These are phyloP conservation scores for Garcileccinum viscosum DNA, from an alignment of 1,284 basidiomycete genomes.

Conservation along the genomic window DNA sequence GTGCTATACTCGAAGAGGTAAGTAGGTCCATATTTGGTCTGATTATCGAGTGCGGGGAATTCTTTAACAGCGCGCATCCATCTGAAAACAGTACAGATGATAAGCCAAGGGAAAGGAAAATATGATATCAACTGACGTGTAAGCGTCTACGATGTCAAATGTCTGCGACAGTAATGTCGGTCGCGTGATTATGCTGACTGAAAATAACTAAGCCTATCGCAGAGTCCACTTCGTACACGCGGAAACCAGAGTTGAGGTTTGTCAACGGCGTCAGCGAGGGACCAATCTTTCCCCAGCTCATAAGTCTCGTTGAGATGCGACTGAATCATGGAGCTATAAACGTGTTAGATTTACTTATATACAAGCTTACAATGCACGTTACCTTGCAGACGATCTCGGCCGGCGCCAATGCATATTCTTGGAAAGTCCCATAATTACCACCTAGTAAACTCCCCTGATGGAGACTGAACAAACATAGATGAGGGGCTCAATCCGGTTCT, in stretches of 20 bases:
- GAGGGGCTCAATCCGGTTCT: not conserved
- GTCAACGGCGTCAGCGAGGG: slow-evolving; percentile 75
- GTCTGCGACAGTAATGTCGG: slow-evolving; percentile 27
- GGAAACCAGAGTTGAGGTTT: slow-evolving; percentile 79
- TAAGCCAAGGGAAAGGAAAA: not conserved
- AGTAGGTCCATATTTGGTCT: slow-evolving; percentile 43
- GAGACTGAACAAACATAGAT: slow-evolving; percentile 25
- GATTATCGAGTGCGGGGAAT: slow-evolving; percentile 38
- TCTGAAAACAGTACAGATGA: slow-evolving; percentile 18
- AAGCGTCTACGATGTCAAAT: slow-evolving; percentile 44
- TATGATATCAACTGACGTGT: slow-evolving; percentile 35
- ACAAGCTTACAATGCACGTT: not conserved
- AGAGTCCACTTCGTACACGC: slow-evolving; percentile 79
- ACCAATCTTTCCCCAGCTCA: slow-evolving; percentile 48
- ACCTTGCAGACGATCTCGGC: slow-evolving; percentile 40
- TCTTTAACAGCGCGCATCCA: slow-evolving; percentile 42
- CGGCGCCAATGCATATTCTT: slow-evolving; percentile 40
- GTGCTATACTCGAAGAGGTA: slow-evolving; percentile 49
- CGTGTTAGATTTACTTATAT: not conserved
- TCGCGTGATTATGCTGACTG: not conserved
- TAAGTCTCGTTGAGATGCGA: not conserved
- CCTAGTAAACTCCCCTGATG: slow-evolving; percentile 30
- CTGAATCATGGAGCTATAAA: slow-evolving; percentile 21
- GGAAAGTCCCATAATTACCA: slow-evolving; percentile 35
- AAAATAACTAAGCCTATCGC: slow-evolving; percentile 46